Percentiles rank a stretch among this genome's conserved stretches.
These are phyloP conservation scores for Globisporangium spinosum DNA, from an alignment of 352 stramenopile species.

Conservation along the genomic window DNA sequence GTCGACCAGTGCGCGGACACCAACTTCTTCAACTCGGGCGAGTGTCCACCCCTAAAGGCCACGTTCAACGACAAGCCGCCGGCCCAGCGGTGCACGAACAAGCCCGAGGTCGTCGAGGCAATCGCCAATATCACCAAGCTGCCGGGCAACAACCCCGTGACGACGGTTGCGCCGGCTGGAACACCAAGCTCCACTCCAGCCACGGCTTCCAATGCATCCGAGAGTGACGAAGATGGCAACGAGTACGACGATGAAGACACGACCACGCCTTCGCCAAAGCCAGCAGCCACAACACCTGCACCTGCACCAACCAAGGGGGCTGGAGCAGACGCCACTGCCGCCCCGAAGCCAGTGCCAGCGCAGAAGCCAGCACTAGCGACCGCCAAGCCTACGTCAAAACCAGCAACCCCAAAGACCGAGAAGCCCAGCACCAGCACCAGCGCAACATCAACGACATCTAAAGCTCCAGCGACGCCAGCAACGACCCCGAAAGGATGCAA, in stretches of 20 bases:
- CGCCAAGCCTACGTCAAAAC: background rate
- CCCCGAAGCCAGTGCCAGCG: background rate
- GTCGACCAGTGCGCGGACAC: conserved; percentile 41
- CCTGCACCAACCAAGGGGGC: background rate
- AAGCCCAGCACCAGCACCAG: background rate
- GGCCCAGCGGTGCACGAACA: conserved; percentile 28
- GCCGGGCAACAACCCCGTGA: conserved; percentile 36
- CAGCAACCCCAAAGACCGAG: background rate
- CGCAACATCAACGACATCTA: background rate
- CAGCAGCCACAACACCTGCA: background rate
- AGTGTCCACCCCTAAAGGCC: conserved; percentile 35
- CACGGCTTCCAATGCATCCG: background rate
- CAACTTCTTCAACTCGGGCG: conserved; percentile 48
- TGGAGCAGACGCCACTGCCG: background rate
- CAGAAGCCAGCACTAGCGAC: background rate
- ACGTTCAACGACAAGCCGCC: conserved; percentile 35
- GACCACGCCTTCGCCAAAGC: background rate
- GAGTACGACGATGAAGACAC: background rate
- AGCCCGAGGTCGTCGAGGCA: conserved; percentile 35
- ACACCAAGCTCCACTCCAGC: background rate
- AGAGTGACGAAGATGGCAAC: background rate
- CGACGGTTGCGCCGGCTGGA: background rate
- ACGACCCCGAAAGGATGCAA: background rate
- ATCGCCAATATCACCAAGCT: conserved; percentile 26
- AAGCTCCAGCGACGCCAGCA: background rate